Evolutionary conservation across 2,329 filamentous ascomycete genomes (phyloP), one percentile per base, ranked within the genome.

Genomic region (Colletotrichum cordylinicola): DNA sequence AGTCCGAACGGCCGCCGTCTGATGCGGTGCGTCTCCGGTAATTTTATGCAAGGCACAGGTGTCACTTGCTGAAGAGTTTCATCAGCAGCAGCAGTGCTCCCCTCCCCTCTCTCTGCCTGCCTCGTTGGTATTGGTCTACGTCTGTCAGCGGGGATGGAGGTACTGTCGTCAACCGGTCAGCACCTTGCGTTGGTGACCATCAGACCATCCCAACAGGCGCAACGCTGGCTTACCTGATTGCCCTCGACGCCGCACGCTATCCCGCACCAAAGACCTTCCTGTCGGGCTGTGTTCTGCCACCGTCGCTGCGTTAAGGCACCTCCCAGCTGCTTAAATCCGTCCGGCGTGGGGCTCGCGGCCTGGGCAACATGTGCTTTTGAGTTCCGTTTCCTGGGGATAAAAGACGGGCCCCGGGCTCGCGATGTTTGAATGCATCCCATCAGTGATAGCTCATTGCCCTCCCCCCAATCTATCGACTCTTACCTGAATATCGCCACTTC

Each of bases 1-100:
- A 18, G 16, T 73, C 37, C 67, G n/a, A 12, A 27, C 61, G 35
- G 55, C 43, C 48, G 55, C 61, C 18, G 13, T 24, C 27, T 29
- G 31, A 12, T 39, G 33, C 64, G 52, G 33, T 24, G 62, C 55
- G 62, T 67, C 43, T 24, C 31, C 37, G 52, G 48, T 58, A 16
- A 65, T 70, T 21, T 52, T n/a, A 71, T 75, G 72, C 68, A 72
- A 75, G 72, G 55, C 55, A 62, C 69, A 39, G 37, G 29, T 61
- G 39, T 55, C 68, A 55, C 37, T 56, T 56, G 58, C 52, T 67
- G 16, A 61, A 18, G 6, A 52, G 52, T 72, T 72, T 72, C 68
- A 67, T 37, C 52, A n/a, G 15, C 48, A 24, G 16, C 7, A 60
- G 13, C 43, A 52, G 43, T 52, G 43, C 43, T 52, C 29, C 58